Percentiles rank a stretch among this genome's conserved stretches.
Evolutionary conservation across 768 basidiomycete species (phyloP).

Genomic region (Fistulinella prunicolor): DNA sequence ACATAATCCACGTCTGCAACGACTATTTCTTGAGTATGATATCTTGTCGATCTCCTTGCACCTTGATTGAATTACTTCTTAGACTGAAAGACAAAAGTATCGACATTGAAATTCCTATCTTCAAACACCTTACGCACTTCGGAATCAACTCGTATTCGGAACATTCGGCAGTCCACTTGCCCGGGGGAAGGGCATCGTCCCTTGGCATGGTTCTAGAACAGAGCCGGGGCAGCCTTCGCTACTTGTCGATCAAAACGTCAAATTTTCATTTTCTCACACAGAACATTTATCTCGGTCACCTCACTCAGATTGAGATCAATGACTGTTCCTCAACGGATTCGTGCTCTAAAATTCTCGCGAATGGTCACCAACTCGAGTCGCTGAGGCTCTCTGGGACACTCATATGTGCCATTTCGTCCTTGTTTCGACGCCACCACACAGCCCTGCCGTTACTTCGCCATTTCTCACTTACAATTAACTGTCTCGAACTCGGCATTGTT

Average conservation of each 20-base stretch:
- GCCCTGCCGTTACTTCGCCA: conserved; percentile 62
- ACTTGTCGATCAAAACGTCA: conserved; percentile 51
- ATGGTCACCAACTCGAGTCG: conserved; percentile 63
- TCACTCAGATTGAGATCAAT: conserved; percentile 60
- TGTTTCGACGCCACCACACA: conserved; percentile 44
- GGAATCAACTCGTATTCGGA: conserved; percentile 48
- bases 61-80: not conserved
- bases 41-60: not conserved
- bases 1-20: conserved; percentile 49
- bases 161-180: too few relatives aligned
- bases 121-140: conserved; percentile 59
- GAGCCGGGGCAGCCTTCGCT: conserved; percentile 51
- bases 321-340: conserved; percentile 52
- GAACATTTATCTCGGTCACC: conserved; percentile 55
- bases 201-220: conserved; percentile 50
- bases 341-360: conserved; percentile 55
- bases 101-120: conserved; percentile 46
- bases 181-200: conserved; percentile 34
- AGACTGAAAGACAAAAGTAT: conserved; percentile 38
- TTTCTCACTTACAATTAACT: conserved; percentile 55
- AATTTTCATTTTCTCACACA: conserved; percentile 57
- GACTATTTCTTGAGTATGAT: conserved; percentile 54
- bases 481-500: conserved; percentile 39
- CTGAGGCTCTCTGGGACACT: conserved; percentile 54
- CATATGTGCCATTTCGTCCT: conserved; percentile 47